A percentile compares a stretch with the other conserved stretches of the same genome.
Conservation (phyloP, 305 asterid species). For the Solanum hybrid region DNA sequence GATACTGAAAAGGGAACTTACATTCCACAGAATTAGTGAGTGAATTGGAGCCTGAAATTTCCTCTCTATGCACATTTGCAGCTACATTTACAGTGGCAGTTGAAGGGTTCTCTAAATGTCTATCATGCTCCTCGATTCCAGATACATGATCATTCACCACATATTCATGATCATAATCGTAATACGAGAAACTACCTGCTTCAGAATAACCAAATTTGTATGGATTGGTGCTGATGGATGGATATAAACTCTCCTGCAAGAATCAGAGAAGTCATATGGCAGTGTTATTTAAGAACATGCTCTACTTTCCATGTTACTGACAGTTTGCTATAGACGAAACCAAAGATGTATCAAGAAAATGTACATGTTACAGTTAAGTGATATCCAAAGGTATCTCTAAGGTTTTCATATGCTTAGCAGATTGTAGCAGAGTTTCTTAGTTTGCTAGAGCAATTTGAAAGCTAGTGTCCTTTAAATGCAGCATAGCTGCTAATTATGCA, state of each 20-base stretch:
- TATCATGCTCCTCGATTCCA: constrained; percentile 31
- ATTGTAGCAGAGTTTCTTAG: neutral
- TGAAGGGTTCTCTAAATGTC: constrained; percentile 39
- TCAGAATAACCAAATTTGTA: constrained; percentile 67
- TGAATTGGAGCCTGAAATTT: constrained; percentile 28
- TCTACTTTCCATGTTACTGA: neutral
- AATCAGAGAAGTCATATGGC: constrained; percentile 12
- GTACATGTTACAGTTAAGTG: neutral
- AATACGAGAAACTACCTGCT: constrained; percentile 59
- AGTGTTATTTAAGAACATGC: neutral
- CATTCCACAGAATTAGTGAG: constrained; percentile 51
- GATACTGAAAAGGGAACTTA: constrained; percentile 29
- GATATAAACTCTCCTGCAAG: constrained; percentile 62
- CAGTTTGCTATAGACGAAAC: neutral
- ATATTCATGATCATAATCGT: constrained; percentile 50
- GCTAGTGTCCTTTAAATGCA: neutral
- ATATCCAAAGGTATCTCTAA: neutral
- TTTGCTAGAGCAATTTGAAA: neutral
- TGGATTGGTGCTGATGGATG: constrained; percentile 43
- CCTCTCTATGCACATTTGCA: constrained; percentile 27
- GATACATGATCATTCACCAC: constrained; percentile 37
- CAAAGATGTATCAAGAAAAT: neutral
- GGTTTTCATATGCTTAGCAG: neutral
- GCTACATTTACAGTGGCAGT: constrained; percentile 23
- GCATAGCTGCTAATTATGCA: neutral